phyloP scores from a whole-genome alignment of 257 asterid species.

The Catharanthus roseus region DNA sequence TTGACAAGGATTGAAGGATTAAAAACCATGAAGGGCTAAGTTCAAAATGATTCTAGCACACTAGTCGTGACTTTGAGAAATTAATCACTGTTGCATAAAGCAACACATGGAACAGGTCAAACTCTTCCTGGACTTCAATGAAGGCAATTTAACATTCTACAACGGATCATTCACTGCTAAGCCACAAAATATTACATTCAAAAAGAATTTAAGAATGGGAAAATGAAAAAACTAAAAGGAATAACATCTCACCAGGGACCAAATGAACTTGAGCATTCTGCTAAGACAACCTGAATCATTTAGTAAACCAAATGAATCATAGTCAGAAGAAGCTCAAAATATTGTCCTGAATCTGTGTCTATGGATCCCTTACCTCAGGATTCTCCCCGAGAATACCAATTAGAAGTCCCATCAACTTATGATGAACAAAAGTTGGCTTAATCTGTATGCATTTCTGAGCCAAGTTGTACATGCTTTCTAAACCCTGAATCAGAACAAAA shows the following conservation, averaged over 20 bases:
- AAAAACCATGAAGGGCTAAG: neutral
- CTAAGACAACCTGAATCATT: constrained; percentile 68
- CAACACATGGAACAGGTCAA: neutral
- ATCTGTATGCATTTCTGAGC: constrained; percentile 86
- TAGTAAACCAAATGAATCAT: constrained; percentile 18
- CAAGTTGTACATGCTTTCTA: constrained; percentile 75
- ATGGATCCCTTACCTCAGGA: constrained; percentile 54
- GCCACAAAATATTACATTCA: neutral
- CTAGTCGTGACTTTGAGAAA: neutral
- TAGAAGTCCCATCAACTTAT: constrained; percentile 69
- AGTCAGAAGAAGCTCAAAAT: constrained; percentile 14
- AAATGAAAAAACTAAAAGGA: neutral
- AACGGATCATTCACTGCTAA: neutral
- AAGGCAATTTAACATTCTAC: neutral
- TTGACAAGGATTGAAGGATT: neutral
- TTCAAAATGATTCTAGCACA: neutral
- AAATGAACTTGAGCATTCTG: constrained; percentile 91
- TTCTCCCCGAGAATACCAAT: constrained; percentile 81
- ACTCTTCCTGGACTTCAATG: neutral
- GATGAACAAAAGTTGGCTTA: constrained; percentile 59
- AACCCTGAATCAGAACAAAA: constrained; percentile 51
- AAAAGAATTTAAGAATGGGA: neutral
- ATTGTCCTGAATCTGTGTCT: neutral
- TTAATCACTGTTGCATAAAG: neutral
- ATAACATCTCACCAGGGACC: constrained; percentile 79